These are phyloP conservation scores for Beauveria bassiana DNA, from an alignment of 2,329 filamentous ascomycete genomes.

Conservation along the genomic window DNA sequence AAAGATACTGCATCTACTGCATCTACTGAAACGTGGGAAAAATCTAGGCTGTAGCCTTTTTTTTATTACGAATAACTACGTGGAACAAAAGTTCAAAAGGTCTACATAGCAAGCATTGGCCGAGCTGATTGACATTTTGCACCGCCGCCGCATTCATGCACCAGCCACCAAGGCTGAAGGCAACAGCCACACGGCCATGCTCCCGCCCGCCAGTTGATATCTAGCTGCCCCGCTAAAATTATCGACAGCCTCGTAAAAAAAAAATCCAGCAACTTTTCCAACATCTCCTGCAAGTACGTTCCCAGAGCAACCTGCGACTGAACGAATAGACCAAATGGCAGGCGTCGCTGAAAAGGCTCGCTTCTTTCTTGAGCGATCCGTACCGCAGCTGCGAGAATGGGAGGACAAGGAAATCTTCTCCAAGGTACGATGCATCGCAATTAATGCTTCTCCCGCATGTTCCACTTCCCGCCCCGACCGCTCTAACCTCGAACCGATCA, in stretches of 20 bases:
- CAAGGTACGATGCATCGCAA: conserved; percentile 42
- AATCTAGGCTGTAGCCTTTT: no score
- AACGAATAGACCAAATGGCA: conserved; percentile 48
- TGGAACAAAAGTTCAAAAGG: no score
- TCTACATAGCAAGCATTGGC: no score
- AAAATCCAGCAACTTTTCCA: conserved; percentile 11
- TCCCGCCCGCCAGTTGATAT: no score
- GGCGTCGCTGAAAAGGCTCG: conserved; percentile 87
- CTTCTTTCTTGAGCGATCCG: conserved; percentile 86
- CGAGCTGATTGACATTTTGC: no score
- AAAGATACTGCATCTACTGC: background rate
- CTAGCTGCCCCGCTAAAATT: conserved; percentile 19
- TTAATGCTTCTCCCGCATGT: no score
- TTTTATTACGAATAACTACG: no score
- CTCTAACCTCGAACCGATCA: background rate
- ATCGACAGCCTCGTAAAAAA: conserved; percentile 19
- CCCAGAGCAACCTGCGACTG: background rate
- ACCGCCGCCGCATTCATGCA: background rate
- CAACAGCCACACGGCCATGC: conserved; percentile 2
- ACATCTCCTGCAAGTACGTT: background rate
- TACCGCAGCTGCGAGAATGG: conserved; percentile 87
- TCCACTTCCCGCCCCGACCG: background rate
- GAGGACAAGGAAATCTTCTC: conserved; percentile 88
- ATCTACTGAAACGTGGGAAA: no score
- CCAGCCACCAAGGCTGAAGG: conserved; percentile 14